Conservation (phyloP, 106 monocot genomes). For the Acorus calamus region DNA sequence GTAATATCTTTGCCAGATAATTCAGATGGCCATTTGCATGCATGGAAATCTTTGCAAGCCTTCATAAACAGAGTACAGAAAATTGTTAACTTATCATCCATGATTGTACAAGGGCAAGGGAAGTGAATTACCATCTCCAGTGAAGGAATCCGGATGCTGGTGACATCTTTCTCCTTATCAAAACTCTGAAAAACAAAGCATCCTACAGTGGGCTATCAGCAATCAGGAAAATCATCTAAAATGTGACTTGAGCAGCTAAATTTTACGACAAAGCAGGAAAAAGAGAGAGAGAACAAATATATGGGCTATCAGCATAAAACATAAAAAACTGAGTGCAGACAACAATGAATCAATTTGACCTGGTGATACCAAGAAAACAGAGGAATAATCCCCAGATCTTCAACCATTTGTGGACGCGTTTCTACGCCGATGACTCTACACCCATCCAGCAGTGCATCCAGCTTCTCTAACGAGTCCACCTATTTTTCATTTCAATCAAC, state of each 20-base stretch:
- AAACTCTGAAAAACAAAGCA: constrained; percentile 46
- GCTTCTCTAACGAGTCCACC: constrained; percentile 76
- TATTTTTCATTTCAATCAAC: not conserved
- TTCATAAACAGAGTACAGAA: constrained; percentile 1
- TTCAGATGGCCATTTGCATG: constrained; percentile 61
- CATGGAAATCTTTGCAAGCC: constrained; percentile 85
- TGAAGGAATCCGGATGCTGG: constrained; percentile 50
- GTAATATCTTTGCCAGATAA: constrained; percentile 25
- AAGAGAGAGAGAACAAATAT: not conserved
- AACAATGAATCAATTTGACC: constrained; percentile 22
- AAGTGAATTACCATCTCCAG: constrained; percentile 39
- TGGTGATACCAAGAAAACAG: constrained; percentile 82
- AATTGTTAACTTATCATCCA: not conserved
- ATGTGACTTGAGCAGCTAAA: not conserved
- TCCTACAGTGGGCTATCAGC: not conserved
- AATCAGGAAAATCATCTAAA: not conserved
- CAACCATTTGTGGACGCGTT: constrained; percentile 43
- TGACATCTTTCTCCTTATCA: constrained; percentile 69
- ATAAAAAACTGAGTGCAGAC: not conserved
- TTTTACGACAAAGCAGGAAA: not conserved
- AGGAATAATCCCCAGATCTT: constrained; percentile 64
- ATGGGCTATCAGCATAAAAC: not conserved
- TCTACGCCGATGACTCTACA: constrained; percentile 67
- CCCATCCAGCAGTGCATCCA: constrained; percentile 69
- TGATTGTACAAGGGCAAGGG: constrained; percentile 9